Percentiles rank a stretch among this genome's conserved stretches.
These are phyloP conservation scores for Aspergillus sclerotialis DNA, from an alignment of 2,329 filamentous ascomycete genomes.

Conservation along the genomic window DNA sequence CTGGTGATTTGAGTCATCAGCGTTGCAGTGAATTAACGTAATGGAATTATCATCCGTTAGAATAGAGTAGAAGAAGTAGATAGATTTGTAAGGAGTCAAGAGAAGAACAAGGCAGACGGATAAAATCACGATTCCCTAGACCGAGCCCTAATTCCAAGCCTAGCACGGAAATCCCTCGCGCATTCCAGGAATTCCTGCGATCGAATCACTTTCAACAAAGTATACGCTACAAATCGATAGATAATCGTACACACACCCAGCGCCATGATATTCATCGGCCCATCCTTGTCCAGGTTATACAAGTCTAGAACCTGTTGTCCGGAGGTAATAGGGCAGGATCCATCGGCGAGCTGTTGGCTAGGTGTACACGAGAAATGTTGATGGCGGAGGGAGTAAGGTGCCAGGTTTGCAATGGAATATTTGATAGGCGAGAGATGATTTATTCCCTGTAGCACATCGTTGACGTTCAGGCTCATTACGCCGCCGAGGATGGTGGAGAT, in stretches of 20 bases:
- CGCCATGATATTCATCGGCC: conserved; percentile 54
- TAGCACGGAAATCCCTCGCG: neutral
- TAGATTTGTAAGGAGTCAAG: neutral
- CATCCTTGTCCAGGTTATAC: conserved; percentile 59
- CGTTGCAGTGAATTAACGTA: too few relatives aligned
- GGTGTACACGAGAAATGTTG: conserved; percentile 59
- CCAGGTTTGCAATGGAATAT: conserved; percentile 61
- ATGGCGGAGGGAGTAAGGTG: conserved; percentile 56
- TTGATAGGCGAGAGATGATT: conserved; percentile 68
- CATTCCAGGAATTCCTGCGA: neutral
- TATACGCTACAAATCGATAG: conserved; percentile 53
- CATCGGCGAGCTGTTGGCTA: conserved; percentile 52
- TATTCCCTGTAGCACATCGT: conserved; percentile 56
- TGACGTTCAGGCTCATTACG: conserved; percentile 64
- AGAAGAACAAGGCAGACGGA: too few relatives aligned
- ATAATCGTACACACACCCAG: conserved; percentile 57
- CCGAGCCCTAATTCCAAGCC: too few relatives aligned
- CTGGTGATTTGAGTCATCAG: too few relatives aligned
- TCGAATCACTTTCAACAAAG: conserved; percentile 19
- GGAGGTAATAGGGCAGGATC: conserved; percentile 55
- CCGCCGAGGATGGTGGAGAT: conserved; percentile 67
- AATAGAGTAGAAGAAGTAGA: neutral
- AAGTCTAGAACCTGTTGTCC: conserved; percentile 61
- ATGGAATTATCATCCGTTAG: too few relatives aligned
- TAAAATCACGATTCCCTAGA: too few relatives aligned